phyloP scores from a whole-genome alignment of 306 rosid species.

The Prosopis cineraria region DNA sequence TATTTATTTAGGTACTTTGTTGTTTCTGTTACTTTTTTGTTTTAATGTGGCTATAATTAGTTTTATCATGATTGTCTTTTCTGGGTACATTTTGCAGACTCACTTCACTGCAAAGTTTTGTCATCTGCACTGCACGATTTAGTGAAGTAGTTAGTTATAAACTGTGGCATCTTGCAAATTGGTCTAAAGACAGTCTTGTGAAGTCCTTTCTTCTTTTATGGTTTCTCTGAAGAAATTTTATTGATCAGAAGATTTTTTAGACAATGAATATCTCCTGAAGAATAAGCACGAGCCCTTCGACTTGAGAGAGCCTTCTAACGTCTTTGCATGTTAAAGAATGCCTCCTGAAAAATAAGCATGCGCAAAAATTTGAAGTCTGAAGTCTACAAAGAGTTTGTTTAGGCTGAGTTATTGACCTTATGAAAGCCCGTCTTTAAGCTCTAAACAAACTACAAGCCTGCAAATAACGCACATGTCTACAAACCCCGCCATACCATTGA shows the following conservation, averaged over 20 bases:
- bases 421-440: not conserved
- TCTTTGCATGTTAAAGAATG: not conserved
- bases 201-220: not conserved
- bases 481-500: not conserved
- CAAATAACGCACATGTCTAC: not conserved
- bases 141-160: not conserved
- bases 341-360: not conserved
- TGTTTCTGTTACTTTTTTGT: not conserved
- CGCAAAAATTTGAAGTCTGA: not conserved
- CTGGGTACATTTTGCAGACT: not conserved
- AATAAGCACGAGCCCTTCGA: not conserved
- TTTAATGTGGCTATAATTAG: not conserved
- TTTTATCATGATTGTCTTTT: constrained; percentile 15
- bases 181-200: not conserved
- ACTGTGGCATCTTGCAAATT: constrained; percentile 15
- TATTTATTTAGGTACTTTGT: too few species aligned
- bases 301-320: not conserved
- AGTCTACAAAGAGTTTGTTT: not conserved
- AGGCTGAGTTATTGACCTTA: not conserved
- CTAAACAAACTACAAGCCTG: not conserved
- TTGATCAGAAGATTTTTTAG: not conserved
- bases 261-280: too few species aligned
- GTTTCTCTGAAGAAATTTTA: not conserved
- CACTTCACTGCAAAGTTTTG: not conserved
- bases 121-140: not conserved